phyloP scores from a whole-genome alignment of 1,139 yeast genomes.

The Groenewaldozyma sp. region DNA sequence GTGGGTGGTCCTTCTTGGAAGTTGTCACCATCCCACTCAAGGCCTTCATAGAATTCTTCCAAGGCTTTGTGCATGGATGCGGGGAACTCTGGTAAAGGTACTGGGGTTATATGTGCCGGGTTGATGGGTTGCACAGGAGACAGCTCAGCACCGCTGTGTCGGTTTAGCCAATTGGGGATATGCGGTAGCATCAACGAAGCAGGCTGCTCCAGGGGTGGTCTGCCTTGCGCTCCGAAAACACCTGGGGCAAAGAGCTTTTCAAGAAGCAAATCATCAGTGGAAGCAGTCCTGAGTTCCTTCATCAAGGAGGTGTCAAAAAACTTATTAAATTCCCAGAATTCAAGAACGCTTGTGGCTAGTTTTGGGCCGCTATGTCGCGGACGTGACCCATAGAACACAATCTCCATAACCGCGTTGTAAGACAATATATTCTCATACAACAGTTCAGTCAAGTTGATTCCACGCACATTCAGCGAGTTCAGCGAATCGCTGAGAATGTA shows the following conservation, averaged over 20 bases:
- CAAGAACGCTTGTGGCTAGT: neutral
- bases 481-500: slow-evolving; percentile 4
- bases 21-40: slow-evolving; percentile 9
- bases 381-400: neutral
- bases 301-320: neutral
- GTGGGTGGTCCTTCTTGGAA: slow-evolving; percentile 8
- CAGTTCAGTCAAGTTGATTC: neutral
- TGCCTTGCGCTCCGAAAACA: neutral
- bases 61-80: slow-evolving; percentile 9
- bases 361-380: no score
- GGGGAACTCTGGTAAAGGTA: neutral
- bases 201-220: neutral
- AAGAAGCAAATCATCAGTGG: neutral
- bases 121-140: neutral
- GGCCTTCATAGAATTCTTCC: slow-evolving; percentile 9
- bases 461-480: slow-evolving; percentile 3
- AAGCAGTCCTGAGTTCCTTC: neutral
- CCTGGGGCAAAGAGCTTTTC: neutral
- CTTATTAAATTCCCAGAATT: neutral
- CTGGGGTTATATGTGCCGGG: neutral
- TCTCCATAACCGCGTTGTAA: neutral
- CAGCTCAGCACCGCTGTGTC: no score
- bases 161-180: neutral
- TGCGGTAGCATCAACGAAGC: neutral
- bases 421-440: neutral